Base-by-base conservation (phyloP, 2,329 filamentous ascomycete genomes). In the Aschersonia sp. region DNA sequence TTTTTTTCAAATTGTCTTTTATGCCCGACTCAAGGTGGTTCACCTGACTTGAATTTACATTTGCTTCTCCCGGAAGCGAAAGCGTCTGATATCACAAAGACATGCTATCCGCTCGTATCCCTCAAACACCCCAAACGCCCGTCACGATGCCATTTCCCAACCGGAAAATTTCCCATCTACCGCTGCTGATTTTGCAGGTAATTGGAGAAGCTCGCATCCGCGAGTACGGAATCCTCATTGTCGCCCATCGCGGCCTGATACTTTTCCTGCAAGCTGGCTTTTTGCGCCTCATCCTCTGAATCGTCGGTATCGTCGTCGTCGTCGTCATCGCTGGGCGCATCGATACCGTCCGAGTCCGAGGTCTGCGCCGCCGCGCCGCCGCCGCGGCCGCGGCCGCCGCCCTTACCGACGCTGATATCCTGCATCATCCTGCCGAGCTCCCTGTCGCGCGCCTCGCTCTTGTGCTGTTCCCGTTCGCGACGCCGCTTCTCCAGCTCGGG, bases 361-460 rank as follows among this genome's bases (percentile, higher is more conserved):
- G 71, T 68, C 44, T 71, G 64, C 35, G 63, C 69, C 8, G 72
- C 53, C 57, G 68, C 52, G 58, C 71, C 62, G 37, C 66, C 43
- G 66, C 55, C 29, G 22, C 14, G 1, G 14, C 14, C 14, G 14
- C n/a, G n/a, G n/a, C 14, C 14, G 14, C 22, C 22, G 22, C 22
- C 22, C 22, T 22, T 22, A 1, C 54, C 55, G 53, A 76, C 71
- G 2, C 70, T 70, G 86, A 98, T 94, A 56, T 92, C 90, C 61
- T 84, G 83, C 88, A 98, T 95, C 71, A 98, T 79, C 69, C 87
- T 88, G 51, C 85, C 86, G 31, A 98, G 68, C 63, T 98, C 89
- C 58, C 83, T 78, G 58, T 95, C 82, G 43, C 88, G 75, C 31
- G 78, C 68, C 50, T 75, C 75, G 51, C 78, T 73, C 69, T 89